phyloP scores from a whole-genome alignment of 2,329 filamentous ascomycete species.

The Botrytis galanthina region DNA sequence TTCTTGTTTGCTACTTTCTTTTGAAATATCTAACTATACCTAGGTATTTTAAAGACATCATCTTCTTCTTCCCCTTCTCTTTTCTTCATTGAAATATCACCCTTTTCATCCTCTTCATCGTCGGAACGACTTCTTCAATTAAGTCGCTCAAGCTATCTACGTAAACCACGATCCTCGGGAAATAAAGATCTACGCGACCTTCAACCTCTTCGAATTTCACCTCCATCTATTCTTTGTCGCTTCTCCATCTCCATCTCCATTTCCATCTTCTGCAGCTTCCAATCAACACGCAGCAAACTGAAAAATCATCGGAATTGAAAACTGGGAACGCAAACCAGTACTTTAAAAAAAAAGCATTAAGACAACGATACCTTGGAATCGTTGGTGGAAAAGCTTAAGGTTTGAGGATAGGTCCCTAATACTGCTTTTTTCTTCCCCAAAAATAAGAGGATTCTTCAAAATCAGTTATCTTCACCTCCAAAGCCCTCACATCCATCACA shows the following conservation, averaged over 20 bases:
- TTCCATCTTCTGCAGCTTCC: neutral
- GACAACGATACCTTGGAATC: slow-evolving; percentile 25
- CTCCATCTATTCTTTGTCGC: slow-evolving; percentile 9
- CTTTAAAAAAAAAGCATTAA: slow-evolving; percentile 15
- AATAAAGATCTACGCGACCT: slow-evolving; percentile 14
- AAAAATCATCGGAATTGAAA: neutral
- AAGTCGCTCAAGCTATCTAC: neutral
- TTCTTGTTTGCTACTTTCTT: neutral
- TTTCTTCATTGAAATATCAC: neutral
- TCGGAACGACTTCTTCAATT: neutral
- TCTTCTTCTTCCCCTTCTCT: neutral
- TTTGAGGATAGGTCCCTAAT: slow-evolving; percentile 41
- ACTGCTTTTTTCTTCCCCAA: slow-evolving; percentile 35
- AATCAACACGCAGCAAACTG: slow-evolving; percentile 6
- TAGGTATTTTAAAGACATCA: neutral
- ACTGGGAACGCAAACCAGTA: neutral
- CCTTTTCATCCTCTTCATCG: neutral
- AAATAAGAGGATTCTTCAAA: slow-evolving; percentile 31
- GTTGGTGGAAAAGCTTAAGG: slow-evolving; percentile 37
- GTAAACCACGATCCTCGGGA: neutral
- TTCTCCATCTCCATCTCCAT: neutral
- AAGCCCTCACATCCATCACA: slow-evolving; percentile 27
- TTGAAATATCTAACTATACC: neutral
- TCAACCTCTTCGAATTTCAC: neutral
- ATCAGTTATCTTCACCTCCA: slow-evolving; percentile 35